A percentile compares a stretch with the other conserved stretches of the same genome.
These are phyloP conservation scores for Angomonas ambiguus DNA, from an alignment of 208 protist genomes.

Conservation along the genomic window DNA sequence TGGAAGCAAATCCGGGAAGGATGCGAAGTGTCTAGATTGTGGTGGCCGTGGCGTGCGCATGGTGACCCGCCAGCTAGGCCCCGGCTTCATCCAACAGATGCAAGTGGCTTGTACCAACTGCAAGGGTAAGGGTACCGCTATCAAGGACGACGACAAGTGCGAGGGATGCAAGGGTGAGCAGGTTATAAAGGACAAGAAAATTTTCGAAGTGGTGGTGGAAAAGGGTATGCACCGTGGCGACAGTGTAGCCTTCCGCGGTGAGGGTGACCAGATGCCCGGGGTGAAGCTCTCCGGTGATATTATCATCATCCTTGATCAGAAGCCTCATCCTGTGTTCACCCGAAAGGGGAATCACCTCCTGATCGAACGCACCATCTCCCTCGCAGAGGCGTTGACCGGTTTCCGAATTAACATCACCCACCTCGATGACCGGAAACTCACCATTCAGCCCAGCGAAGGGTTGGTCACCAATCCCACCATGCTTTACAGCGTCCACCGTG, in stretches of 20 bases:
- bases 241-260: conserved; percentile 94
- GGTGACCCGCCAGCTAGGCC: conserved; percentile 92
- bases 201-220: conserved; percentile 97
- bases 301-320: conserved; percentile 96
- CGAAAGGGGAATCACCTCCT: conserved; percentile 95
- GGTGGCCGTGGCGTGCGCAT: conserved; percentile 91
- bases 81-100: conserved; percentile 97
- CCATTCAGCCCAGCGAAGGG: conserved; percentile 50
- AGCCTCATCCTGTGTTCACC: conserved; percentile 92
- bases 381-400: conserved; percentile 95
- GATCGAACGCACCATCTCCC: conserved; percentile 87
- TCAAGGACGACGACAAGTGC: conserved; percentile 94
- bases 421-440: conserved; percentile 87
- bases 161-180: conserved; percentile 93
- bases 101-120: conserved; percentile 93
- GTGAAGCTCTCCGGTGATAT: conserved; percentile 95
- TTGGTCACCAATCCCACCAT: conserved; percentile 83
- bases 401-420: conserved; percentile 87
- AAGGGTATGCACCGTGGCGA: conserved; percentile 96
- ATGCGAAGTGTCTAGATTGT: conserved; percentile 91
- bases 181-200: conserved; percentile 94
- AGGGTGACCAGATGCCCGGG: conserved; percentile 95
- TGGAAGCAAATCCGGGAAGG: conserved; percentile 71
- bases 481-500: conserved; percentile 79
- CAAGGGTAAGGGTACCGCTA: conserved; percentile 88